Base-by-base conservation (phyloP, 441 rosid genomes). In the Euphorbia celastroides region DNA sequence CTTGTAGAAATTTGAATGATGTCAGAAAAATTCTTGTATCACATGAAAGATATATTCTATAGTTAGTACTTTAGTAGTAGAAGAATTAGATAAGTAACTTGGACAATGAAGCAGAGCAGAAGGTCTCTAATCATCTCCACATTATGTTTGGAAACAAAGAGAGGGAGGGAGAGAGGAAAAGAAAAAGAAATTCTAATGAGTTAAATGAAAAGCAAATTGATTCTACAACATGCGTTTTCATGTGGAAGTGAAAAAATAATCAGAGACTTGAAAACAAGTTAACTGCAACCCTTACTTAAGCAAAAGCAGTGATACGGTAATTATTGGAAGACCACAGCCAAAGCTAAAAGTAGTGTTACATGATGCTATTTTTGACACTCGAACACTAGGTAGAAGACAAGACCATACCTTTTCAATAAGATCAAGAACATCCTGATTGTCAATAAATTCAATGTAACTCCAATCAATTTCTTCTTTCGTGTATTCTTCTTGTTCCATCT, bases 401-500 rank as follows among this genome's bases (percentile, higher is more conserved):
- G 38, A 34, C 38, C 38, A 34, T 34, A 34, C 38, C 98, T 93
- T 93, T 75, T 93, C 97, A 65, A 93, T 88, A 69, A 93, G 83
- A 81, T 93, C 97, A 78, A 93, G 76, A 72, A 93, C 92, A 85
- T 93, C 98, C 80, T 93, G 98, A 73, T 93, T 93, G 82, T 93
- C 98, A 55, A 93, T 79, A 74, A 90, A 93, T 73, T 93, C 98
- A 55, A 93, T 93, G 74, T 93, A 93, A 79, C 98, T 93, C 98
- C 98, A 93, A 61, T 90, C 77, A 65, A 93, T 90, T 82, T 86
- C 88, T 83, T 93, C 98, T 82, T 83, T 93, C 69, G 79, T 80
- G 66, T 93, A 93, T 81, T 93, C 97, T 70, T 93, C 98, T 77
- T 93, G 98, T 82, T 93, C 98, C 98, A 88, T 90, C 86, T 90